Base-by-base conservation (phyloP, 2,329 filamentous ascomycete species). In the Eurotiales sp. region DNA sequence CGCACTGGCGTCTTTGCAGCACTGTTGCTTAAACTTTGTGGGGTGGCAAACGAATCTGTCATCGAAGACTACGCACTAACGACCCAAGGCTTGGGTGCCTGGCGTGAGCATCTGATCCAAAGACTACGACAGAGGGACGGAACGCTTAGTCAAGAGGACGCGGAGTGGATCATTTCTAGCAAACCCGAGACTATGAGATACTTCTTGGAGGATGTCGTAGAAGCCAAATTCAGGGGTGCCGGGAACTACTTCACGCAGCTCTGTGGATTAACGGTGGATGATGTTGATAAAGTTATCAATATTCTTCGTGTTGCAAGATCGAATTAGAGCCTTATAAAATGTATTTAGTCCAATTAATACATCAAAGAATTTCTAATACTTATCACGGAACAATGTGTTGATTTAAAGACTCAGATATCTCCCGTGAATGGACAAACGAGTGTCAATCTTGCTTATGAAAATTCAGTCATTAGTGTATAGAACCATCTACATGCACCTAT, bases 1-100 rank as follows among this genome's bases (percentile, higher is more conserved):
- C 76, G 86, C 25, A 89, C 86, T 0, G 86, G 86, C 2, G 76
- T 89, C 4, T 67, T 88, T 27, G 79, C 81, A 48, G 86, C 83
- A 4, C 59, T 90, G 32, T 63, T 90, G 6, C 73, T 88, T 25
- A 70, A 77, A 21, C 74, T 88, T 22, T 81, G 81, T n/a, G 82
- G 82, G 8, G 81, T 87, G 0, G 68, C 76, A 1, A 75, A 81
- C 54, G 72, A 78, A 17, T 61, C 65, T 1, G 76, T 87, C 21
- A 83, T 83, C 0, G 66, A 76, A 10, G 86, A 90, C 65, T 90
- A 89, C 64, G 71, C 75, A 12, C 22, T 49, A 12, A 49, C 37
- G 8, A 51, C 48, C 1, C 30, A 49, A 29, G 46, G 46, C 10
- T 30, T 42, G 19, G 46, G 46, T 3, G 7, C 27, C 10, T 49